These are phyloP conservation scores for Cucurbita pepo DNA, from an alignment of 306 rosid species.

Conservation along the genomic window DNA sequence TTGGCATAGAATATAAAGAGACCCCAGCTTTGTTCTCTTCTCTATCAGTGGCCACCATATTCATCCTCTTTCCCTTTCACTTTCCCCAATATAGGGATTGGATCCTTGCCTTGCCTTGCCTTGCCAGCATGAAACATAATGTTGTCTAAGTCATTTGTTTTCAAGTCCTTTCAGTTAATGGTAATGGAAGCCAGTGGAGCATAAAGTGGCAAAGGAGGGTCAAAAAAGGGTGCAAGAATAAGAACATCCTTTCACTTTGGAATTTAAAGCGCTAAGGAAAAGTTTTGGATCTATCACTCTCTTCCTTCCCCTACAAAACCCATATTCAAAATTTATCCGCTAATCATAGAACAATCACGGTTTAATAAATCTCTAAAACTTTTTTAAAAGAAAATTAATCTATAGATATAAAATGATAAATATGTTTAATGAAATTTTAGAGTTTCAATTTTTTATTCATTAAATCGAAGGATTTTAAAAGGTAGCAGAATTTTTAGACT, in stretches of 20 bases:
- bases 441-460: no score
- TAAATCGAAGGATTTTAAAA: no score
- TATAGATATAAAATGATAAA: no score
- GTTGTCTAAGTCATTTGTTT: neutral
- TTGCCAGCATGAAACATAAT: neutral
- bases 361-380: no score
- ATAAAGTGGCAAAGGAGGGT: neutral
- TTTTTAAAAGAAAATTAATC: no score
- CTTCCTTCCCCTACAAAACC: neutral
- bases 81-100: slow-evolving; percentile 2
- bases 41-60: neutral
- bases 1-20: slow-evolving; percentile 8
- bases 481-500: no score
- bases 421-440: no score
- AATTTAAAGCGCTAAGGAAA: neutral
- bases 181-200: neutral
- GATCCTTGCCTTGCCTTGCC: neutral
- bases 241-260: slow-evolving; percentile 3
- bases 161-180: neutral
- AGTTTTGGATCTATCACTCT: neutral
- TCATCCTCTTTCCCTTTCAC: neutral
- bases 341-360: neutral
- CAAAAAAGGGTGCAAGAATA: neutral
- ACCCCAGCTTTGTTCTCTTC: neutral
- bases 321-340: neutral